Base-by-base conservation (phyloP, 257 asterid genomes). In the Haberlea rhodopensis region DNA sequence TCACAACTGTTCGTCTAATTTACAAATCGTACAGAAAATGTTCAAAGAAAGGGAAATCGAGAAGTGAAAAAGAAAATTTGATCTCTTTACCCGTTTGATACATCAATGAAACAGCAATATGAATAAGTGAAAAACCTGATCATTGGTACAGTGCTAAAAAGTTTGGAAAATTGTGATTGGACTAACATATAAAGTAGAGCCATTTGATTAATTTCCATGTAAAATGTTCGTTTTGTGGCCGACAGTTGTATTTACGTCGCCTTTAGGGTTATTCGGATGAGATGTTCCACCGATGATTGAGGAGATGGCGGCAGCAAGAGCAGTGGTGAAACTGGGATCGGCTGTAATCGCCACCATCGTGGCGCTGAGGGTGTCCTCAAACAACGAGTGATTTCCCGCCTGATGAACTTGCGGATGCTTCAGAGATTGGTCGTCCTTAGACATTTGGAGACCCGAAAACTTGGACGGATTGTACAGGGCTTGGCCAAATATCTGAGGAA, bases 271-370 rank as follows among this genome's bases (percentile, higher is more conserved):
- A 32, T 32, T 43, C 2, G 48, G 18, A 13, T 40, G n/a, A 40
- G 48, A 40, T 11, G 51, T 16, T 43, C 51, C 51, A 43, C 51
- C 51, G 19, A 43, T 43, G 51, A 43, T 43, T 5, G 51, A 43
- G 51, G 51, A 43, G 51, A 43, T 43, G 51, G 51, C 51, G 20
- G 51, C 51, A 43, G 51, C 51, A 43, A 43, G 51, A 15, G 51
- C 51, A 8, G 51, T 13, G 51, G 51, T 43, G 51, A 43, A 43
- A 20, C 16, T 43, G 51, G 51, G 51, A 43, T 43, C 51, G 20
- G 51, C 51, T 16, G 19, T 4, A 15, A 43, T 43, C 5, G 51
- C 51, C 20, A 20, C 51, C 8, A 20, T 43, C 16, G 51, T 43
- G 8, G 51, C 51, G 51, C 20, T 43, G 51, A 43, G 51, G 19